Conservation (phyloP, 306 rosid species). For the apple (Malus domestica) region ASM211411v1 NC_041790.1:934501-935000, state of each 20-base stretch:
- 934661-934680: constrained; percentile 68
- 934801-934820: not conserved
- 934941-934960: not conserved
- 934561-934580: constrained; percentile 97
- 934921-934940: not conserved
- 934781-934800: not conserved
- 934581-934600: constrained; percentile 83
- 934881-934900: not conserved
- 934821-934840: not conserved
- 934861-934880: not conserved
- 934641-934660: constrained; percentile 61
- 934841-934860: not conserved
- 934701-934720: constrained; percentile 54
- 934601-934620: constrained; percentile 72
- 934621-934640: constrained; percentile 66
- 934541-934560: constrained; percentile 52
- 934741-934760: constrained; percentile 95
- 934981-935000: not conserved
- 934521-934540: constrained; percentile 90
- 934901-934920: not conserved
- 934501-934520: constrained; percentile 65
- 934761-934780: constrained; percentile 48
- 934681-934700: constrained; percentile 82
- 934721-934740: constrained; percentile 92
- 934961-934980: not conserved